These are phyloP conservation scores for Aquilaria malaccensis DNA, from an alignment of 345 rosid species.

Conservation along the genomic window DNA sequence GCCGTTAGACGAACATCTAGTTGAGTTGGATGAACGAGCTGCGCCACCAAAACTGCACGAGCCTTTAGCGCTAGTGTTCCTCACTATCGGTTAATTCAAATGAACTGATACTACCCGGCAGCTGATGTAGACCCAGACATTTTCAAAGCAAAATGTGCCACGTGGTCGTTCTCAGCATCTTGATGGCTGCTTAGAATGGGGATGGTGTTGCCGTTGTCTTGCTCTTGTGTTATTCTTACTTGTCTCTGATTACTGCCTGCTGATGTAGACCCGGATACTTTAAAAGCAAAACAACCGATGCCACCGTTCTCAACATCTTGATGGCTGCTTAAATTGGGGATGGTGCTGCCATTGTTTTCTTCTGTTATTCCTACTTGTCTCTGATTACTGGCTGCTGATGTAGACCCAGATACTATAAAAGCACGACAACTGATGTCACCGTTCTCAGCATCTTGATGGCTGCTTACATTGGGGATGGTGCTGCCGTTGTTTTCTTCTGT, in stretches of 20 bases:
- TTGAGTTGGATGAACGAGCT: conserved; percentile 8
- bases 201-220: conserved; percentile 7
- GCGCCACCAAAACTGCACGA: conserved; percentile 12
- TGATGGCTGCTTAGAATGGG: conserved; percentile 17
- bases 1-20: conserved; percentile 1
- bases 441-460: conserved; percentile 21
- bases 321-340: conserved; percentile 14
- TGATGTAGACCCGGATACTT: background rate
- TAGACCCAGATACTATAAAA: conserved; percentile 21
- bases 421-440: conserved; percentile 17
- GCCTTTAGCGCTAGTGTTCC: conserved; percentile 3
- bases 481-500: conserved; percentile 9
- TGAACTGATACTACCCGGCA: conserved; percentile 18
- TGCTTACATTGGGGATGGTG: conserved; percentile 7
- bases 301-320: conserved; percentile 20
- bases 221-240: conserved; percentile 14
- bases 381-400: conserved; percentile 24
- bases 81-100: conserved; percentile 7
- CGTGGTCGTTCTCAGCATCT: conserved; percentile 20
- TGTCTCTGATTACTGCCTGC: conserved; percentile 15
- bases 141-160: conserved; percentile 15
- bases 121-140: conserved; percentile 31
- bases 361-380: conserved; percentile 5
- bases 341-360: conserved; percentile 8
- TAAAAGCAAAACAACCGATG: conserved; percentile 15